phyloP scores from a whole-genome alignment of 148 eudicot genomes.

The Rhododendron molle region DNA sequence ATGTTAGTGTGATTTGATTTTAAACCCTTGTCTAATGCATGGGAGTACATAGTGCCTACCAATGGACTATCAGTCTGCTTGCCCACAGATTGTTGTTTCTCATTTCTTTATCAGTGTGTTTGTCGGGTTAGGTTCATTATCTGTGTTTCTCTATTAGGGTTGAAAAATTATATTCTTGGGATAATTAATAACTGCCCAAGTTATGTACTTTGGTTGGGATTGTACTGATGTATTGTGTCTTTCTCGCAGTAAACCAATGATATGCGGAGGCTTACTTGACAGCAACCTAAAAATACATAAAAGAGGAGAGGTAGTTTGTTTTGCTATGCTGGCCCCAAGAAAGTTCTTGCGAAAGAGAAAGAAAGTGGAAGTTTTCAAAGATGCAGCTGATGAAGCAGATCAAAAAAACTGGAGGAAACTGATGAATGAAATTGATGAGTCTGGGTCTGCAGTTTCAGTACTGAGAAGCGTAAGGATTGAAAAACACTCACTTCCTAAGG shows the following conservation, averaged over 20 bases:
- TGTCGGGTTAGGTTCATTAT: background rate
- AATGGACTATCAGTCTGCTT: too few species aligned
- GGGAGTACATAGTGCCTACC: too few species aligned
- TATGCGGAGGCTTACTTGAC: slow-evolving; percentile 24
- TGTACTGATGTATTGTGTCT: background rate
- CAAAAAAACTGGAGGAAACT: slow-evolving; percentile 81
- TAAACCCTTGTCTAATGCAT: too few species aligned
- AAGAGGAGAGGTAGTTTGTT: slow-evolving; percentile 62
- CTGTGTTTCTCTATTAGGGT: background rate
- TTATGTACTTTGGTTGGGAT: background rate
- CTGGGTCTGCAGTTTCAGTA: slow-evolving; percentile 68
- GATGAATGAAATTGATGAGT: slow-evolving; percentile 83
- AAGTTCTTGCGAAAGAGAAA: slow-evolving; percentile 90
- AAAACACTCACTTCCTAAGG: slow-evolving; percentile 66
- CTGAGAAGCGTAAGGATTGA: slow-evolving; percentile 56
- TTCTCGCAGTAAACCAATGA: slow-evolving; percentile 45
- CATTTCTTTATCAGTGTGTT: background rate
- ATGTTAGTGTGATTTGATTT: too few species aligned
- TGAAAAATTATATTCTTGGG: background rate
- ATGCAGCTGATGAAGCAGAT: slow-evolving; percentile 73
- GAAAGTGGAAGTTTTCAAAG: slow-evolving; percentile 67
- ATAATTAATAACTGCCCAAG: background rate
- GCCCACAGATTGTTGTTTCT: background rate
- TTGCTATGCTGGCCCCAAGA: slow-evolving; percentile 81
- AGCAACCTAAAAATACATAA: slow-evolving; percentile 37